Base-by-base conservation (phyloP, 176 grass and related monocot species). In the Musa troglodytarum region DNA sequence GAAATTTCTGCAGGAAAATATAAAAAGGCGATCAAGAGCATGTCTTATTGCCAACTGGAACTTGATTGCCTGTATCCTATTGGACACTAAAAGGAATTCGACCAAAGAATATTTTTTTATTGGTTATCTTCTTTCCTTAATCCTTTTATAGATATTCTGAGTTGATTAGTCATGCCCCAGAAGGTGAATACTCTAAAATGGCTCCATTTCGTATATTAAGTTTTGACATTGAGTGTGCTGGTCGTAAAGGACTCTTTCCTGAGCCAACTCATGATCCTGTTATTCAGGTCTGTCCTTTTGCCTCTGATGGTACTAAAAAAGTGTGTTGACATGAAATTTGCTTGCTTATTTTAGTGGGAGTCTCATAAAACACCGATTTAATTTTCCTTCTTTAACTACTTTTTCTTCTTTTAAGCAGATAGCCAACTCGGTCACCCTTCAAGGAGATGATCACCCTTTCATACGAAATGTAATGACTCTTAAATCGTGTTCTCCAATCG, bases 231-330 rank as follows among this genome's bases (percentile, higher is more conserved):
- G 95, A 98, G 79, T 98, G 95, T 84, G 90, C 88, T 2, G 88
- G 95, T 58, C 95, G 90, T 82, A 98, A 98, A 90, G 90, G 95
- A 29, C 90, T 85, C 75, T 98, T 98, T 80, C 95, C 90, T 73
- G 95, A 98, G 77, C 90, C 95, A 87, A 93, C 82, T 86, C 88
- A 98, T 87, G 95, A 98, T 81, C 95, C 95, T 76, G 86, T 98
- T 73, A 98, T 98, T 87, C 95, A 98, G 95, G 95, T 98, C 75
- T 82, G 49, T 81, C 82, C 80, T 54, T 72, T 77, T 82, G 57
- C 63, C 67, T 65, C 66, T 79, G 12, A 13, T 72, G 62, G 56
- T 53, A 81, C 49, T 71, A 1, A 15, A 43, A 74, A 16, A 49
- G 69, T 86, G 22, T 63, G 75, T 23, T 79, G 65, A 78, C 7